Percentiles rank a stretch among this genome's conserved stretches.
These are phyloP conservation scores for Tulasnella sp. DNA, from an alignment of 768 basidiomycete species.

Conservation along the genomic window DNA sequence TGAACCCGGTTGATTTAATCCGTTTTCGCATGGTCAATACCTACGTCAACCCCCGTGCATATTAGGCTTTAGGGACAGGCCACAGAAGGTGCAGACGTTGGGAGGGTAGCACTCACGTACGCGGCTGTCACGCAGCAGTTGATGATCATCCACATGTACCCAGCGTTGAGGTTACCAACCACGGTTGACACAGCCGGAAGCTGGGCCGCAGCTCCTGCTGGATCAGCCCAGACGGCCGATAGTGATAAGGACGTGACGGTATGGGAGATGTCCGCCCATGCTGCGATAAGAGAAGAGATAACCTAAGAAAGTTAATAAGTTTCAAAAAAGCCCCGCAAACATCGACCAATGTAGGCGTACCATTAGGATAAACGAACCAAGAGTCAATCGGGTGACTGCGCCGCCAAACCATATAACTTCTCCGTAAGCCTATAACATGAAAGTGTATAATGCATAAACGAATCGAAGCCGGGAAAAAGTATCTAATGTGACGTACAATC, in stretches of 20 bases:
- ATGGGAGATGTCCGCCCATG: slow-evolving; percentile 75
- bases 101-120: slow-evolving; percentile 48
- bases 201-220: slow-evolving; percentile 33
- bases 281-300: slow-evolving; percentile 88
- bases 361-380: slow-evolving; percentile 88
- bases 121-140: slow-evolving; percentile 86
- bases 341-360: slow-evolving; percentile 31
- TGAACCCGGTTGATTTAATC: slow-evolving; percentile 90
- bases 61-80: not conserved
- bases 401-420: slow-evolving; percentile 97
- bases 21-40: slow-evolving; percentile 92
- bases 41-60: slow-evolving; percentile 31
- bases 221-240: slow-evolving; percentile 22
- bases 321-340: not conserved
- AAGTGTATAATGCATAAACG: slow-evolving; percentile 8
- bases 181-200: slow-evolving; percentile 14
- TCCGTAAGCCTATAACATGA: slow-evolving; percentile 84
- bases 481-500: slow-evolving; percentile 48
- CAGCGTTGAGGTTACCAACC: slow-evolving; percentile 45
- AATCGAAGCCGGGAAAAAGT: not conserved
- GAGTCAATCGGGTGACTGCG: slow-evolving; percentile 71
- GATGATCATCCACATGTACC: slow-evolving; percentile 93
- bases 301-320: slow-evolving; percentile 38
- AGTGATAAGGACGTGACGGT: slow-evolving; percentile 24
- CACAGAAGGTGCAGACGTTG: not conserved